Base-by-base conservation (phyloP, 345 rosid species). In the Brassica nigra region DNA sequence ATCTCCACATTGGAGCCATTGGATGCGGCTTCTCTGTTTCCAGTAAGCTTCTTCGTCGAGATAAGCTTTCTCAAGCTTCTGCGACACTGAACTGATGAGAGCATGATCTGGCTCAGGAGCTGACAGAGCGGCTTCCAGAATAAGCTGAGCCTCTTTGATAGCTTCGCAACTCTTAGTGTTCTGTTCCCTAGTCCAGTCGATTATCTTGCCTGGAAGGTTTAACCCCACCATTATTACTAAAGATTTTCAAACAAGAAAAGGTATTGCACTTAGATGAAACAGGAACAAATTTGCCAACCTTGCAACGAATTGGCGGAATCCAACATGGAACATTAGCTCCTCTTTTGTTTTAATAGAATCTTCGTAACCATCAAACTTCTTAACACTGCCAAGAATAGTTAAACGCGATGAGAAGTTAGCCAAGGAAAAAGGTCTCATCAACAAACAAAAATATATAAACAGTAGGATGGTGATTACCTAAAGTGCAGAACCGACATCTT, bases 401-500 rank as follows among this genome's bases (percentile, higher is more conserved):
- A 70, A 64, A 76, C 30, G 62, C 30, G 34, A 37, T 54, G 62
- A 62, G 42, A 78, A 76, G 42, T 77, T 42, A 68, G 65, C 11
- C 31, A 75, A 37, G 68, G 6, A 23, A 58, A 71, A 23, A 61
- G 54, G 49, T 20, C 66, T 74, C 34, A 37, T 73, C 47, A 39
- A 73, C 28, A 62, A 77, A 68, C 61, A 69, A 58, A 58, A 6
- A 27, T 72, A 66, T 9, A 30, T 16, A 54, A 72, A 64, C 12
- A 8, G 52, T 15, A 59, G 54, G 68, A 28, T 4, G 30, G 8
- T 30, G 66, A 68, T 81, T 83, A 93, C 99, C 98, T 95, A 82
- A 93, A 95, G 87, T 95, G 93, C 70, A 93, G 91, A 76, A 93
- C 96, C n/a, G 98, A 91, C 90, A 95, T 92, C 88, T 95, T 95